A percentile compares a stretch with the other conserved stretches of the same genome.
phyloP scores from a whole-genome alignment of 2,329 filamentous ascomycete genomes.

The Chrysoporthe puriensis region DNA sequence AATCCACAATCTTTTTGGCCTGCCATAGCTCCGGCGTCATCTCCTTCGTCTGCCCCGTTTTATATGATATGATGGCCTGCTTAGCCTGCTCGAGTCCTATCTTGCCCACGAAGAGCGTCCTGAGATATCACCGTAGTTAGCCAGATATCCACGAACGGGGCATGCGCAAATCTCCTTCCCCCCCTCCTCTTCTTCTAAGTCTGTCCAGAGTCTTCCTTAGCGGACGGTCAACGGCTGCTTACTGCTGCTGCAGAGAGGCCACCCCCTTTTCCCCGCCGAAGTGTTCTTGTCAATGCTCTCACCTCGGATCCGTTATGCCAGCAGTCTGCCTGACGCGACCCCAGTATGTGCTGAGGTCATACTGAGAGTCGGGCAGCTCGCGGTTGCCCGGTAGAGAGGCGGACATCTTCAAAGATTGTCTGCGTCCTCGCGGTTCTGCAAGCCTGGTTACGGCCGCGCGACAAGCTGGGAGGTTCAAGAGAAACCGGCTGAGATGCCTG shows the following conservation, averaged over 20 bases:
- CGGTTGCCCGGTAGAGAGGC: slow-evolving; percentile 69
- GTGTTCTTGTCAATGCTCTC: slow-evolving; percentile 46
- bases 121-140: slow-evolving; percentile 42
- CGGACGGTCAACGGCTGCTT: slow-evolving; percentile 27
- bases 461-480: neutral
- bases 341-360: slow-evolving; percentile 93
- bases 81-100: slow-evolving; percentile 86
- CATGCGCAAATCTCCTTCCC: no score
- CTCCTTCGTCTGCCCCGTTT: slow-evolving; percentile 73
- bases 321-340: slow-evolving; percentile 89
- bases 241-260: slow-evolving; percentile 28
- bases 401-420: slow-evolving; percentile 54
- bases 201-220: neutral
- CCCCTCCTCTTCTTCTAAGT: neutral
- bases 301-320: slow-evolving; percentile 94
- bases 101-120: slow-evolving; percentile 81
- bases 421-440: neutral
- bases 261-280: slow-evolving; percentile 13
- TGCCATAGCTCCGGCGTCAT: slow-evolving; percentile 94
- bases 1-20: slow-evolving; percentile 97
- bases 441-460: neutral
- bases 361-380: slow-evolving; percentile 87
- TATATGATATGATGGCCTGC: slow-evolving; percentile 79
- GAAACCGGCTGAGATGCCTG: no score
- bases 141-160: neutral